Conservation (phyloP, 2,329 filamentous ascomycete species). For the Pseudogymnoascus verrucosus region DNA sequence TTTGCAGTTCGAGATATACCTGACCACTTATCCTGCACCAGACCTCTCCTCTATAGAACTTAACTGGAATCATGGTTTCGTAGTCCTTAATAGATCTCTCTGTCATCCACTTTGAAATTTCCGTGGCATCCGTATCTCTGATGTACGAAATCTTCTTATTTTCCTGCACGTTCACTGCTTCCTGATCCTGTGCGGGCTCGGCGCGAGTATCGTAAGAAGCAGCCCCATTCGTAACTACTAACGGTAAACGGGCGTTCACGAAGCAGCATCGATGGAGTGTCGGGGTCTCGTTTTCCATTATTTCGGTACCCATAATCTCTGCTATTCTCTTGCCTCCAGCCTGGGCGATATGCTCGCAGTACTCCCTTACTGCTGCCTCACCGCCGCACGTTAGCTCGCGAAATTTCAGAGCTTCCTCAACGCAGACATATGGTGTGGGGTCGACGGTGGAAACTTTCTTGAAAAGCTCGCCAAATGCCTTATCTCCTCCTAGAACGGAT, state of each 20-base stretch:
- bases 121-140: neutral
- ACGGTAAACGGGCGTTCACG: constrained; percentile 65
- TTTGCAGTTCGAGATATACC: constrained; percentile 70
- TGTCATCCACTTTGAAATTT: constrained; percentile 43
- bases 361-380: constrained; percentile 59
- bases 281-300: constrained; percentile 57
- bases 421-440: constrained; percentile 60
- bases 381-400: constrained; percentile 61
- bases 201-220: neutral
- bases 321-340: constrained; percentile 56
- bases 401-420: constrained; percentile 67
- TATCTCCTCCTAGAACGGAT: neutral
- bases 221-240: constrained; percentile 30
- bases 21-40: constrained; percentile 74
- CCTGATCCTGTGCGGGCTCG: neutral
- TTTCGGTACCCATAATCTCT: constrained; percentile 55
- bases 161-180: neutral
- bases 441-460: constrained; percentile 57
- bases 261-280: constrained; percentile 61
- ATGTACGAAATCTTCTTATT: neutral
- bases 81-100: constrained; percentile 47
- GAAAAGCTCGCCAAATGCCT: neutral
- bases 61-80: constrained; percentile 63
- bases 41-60: constrained; percentile 50
- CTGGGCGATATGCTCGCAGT: constrained; percentile 54